Evolutionary conservation across 179 eudicot genomes (phyloP), one percentile per base, ranked within the genome.

Genomic region (Carnegiea gigantea): DNA sequence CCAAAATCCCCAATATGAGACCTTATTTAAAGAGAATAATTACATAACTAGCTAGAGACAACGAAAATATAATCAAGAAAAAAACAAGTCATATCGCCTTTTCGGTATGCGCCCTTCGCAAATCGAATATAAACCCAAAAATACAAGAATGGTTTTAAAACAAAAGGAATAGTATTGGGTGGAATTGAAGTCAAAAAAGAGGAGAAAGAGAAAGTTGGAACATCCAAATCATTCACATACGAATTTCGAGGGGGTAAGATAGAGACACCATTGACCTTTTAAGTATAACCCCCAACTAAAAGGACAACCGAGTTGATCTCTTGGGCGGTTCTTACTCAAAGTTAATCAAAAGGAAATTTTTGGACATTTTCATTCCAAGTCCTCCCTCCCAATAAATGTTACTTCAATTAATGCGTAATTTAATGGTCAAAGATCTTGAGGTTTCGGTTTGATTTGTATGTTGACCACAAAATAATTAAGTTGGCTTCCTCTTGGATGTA

Each of bases 301-400:
- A n/a, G 68, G 68, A n/a, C 26, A 15, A 62, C 62, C 0, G 21
- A 23, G 68, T n/a, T n/a, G 30, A 67, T 26, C 20, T 26, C 5
- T 67, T 62, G 72, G 72, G 4, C 72, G 20, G 72, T 67, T 26
- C 72, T 67, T 26, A 67, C 40, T 28, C 72, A 28, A 28, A 28
- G 4, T 67, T 36, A 67, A 26, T 28, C 62, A 30, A 67, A 67
- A 67, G 72, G 72, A 30, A 28, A 26, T 10, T 15, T 30, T 67
- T 12, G 72, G 72, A 67, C 72, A 12, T 28, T 67, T 67, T 28
- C 72, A 1, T 26, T 26, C 36, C 17, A 65, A 28, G 40, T 11
- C 72, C 40, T 67, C 18, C 72, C 72, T 26, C 72, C 72, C 18
- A 26, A 67, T 67, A 26, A 67, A 67, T 67, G 72, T 67, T 30